A percentile compares a stretch with the other conserved stretches of the same genome.
These are phyloP conservation scores for Sugiyamaella valdiviana DNA, from an alignment of 805 yeast genomes.

Conservation along the genomic window DNA sequence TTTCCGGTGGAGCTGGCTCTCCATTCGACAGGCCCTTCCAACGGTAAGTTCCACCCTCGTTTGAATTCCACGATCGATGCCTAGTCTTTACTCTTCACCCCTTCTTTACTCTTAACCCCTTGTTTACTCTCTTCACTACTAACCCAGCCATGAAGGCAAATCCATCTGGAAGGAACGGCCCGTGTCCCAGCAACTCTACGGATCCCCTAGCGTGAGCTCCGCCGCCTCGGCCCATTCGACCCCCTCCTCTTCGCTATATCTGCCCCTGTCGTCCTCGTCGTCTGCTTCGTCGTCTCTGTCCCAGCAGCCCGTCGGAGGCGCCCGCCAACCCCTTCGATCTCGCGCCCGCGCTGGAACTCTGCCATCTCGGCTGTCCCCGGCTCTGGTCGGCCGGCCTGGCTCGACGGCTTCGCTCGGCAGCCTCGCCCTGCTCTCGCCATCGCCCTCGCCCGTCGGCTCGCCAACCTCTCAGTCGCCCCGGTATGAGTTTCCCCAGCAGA, in stretches of 20 bases:
- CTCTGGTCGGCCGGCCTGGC: constrained; percentile 17
- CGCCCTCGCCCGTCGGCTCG: constrained; percentile 18
- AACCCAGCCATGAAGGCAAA: constrained; percentile 7
- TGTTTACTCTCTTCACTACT: not conserved
- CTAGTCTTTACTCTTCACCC: not conserved
- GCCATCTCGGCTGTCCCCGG: constrained; percentile 52
- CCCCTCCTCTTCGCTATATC: constrained; percentile 6
- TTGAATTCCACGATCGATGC: not conserved
- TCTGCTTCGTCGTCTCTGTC: constrained; percentile 1
- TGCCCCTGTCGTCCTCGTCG: constrained; percentile 1
- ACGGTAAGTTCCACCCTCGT: constrained; percentile 6
- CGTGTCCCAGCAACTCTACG: constrained; percentile 16
- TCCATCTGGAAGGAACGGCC: constrained; percentile 18
- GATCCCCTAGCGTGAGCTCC: constrained; percentile 3
- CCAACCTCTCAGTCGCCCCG: constrained; percentile 6
- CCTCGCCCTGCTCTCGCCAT: constrained; percentile 31
- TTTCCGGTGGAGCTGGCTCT: constrained; percentile 23
- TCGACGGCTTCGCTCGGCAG: constrained; percentile 27
- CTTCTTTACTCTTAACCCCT: not conserved
- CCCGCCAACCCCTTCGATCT: constrained; percentile 37
- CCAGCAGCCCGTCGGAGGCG: constrained; percentile 29
- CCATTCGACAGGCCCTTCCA: constrained; percentile 20
- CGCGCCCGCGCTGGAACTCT: constrained; percentile 76
- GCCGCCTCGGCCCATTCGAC: constrained; percentile 2
- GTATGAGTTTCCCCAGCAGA: constrained; percentile 4